Evolutionary conservation across 805 yeast species (phyloP).

Genomic region (Clavispora vitiphila): DNA sequence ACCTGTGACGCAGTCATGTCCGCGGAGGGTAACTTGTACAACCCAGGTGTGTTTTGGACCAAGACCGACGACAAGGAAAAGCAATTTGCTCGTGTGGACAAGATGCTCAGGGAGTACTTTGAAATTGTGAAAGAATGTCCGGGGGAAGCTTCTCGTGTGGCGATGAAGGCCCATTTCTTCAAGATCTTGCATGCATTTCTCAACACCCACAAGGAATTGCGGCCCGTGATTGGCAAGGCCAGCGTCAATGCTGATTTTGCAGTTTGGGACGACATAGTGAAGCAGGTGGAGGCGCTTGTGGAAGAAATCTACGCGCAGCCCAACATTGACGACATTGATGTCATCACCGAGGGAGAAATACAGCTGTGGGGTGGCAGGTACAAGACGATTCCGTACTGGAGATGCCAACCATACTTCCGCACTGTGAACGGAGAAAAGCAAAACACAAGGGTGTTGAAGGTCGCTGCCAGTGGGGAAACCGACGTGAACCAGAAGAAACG

Average conservation of each 20-base stretch:
- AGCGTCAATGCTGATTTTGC: slow-evolving; percentile 34
- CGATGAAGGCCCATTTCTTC: slow-evolving; percentile 92
- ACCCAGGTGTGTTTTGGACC: slow-evolving; percentile 85
- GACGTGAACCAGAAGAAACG: slow-evolving; percentile 7
- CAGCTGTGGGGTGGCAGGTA: slow-evolving; percentile 79
- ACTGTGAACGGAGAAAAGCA: slow-evolving; percentile 71
- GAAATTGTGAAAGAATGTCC: slow-evolving; percentile 64
- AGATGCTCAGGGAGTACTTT: slow-evolving; percentile 76
- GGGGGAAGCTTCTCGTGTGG: slow-evolving; percentile 69
- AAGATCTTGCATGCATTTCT: slow-evolving; percentile 80
- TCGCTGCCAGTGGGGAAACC: slow-evolving; percentile 28
- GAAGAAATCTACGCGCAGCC: slow-evolving; percentile 46
- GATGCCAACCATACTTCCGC: slow-evolving; percentile 93
- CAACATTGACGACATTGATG: slow-evolving; percentile 54
- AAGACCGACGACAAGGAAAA: slow-evolving; percentile 47
- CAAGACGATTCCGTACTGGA: slow-evolving; percentile 85
- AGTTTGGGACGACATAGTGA: slow-evolving; percentile 50
- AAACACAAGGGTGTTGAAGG: slow-evolving; percentile 31
- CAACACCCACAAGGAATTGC: slow-evolving; percentile 67
- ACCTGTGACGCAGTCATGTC: slow-evolving; percentile 92
- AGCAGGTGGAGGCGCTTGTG: slow-evolving; percentile 64
- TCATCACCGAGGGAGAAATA: slow-evolving; percentile 46
- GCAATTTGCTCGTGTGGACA: slow-evolving; percentile 83
- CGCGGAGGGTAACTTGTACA: slow-evolving; percentile 91
- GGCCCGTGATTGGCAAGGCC: slow-evolving; percentile 62